Percentiles rank a stretch among this genome's conserved stretches.
These are phyloP conservation scores for Trypethelium eluteriae DNA, from an alignment of 495 filamentous ascomycete genomes.

Conservation along the genomic window DNA sequence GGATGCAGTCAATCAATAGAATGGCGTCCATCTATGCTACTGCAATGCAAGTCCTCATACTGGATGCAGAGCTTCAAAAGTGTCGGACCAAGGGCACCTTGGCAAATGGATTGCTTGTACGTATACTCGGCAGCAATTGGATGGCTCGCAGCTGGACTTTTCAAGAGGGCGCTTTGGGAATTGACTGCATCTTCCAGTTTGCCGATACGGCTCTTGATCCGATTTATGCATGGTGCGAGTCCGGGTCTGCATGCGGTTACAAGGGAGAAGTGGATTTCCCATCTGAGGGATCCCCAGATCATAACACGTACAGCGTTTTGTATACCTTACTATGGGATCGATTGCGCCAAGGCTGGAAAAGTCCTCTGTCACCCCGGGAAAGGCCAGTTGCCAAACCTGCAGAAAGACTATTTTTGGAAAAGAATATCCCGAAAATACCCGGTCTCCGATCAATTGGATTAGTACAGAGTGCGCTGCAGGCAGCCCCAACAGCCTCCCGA, in stretches of 20 bases:
- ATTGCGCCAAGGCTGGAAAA: neutral
- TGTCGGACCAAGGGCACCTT: neutral
- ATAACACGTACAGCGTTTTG: neutral
- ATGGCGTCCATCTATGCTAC: neutral
- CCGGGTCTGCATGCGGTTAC: neutral
- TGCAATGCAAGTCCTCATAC: constrained; percentile 1
- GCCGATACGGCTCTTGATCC: neutral
- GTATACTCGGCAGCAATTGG: neutral
- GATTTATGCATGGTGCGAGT: neutral
- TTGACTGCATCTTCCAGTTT: neutral
- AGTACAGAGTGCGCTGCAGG: neutral
- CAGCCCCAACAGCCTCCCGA: neutral
- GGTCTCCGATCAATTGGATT: neutral
- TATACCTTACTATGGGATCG: neutral
- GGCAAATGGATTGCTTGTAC: neutral
- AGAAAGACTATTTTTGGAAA: neutral
- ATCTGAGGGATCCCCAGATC: neutral
- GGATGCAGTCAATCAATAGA: neutral
- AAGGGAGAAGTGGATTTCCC: neutral
- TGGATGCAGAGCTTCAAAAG: constrained; percentile 7
- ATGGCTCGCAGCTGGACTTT: neutral
- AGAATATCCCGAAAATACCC: neutral
- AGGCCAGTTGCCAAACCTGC: neutral
- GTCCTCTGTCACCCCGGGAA: neutral
- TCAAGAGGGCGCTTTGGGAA: neutral